Evolutionary conservation across 148 eudicot genomes (phyloP), one percentile per base, ranked within the genome.

Genomic region (Heliamphora exappendiculata): DNA sequence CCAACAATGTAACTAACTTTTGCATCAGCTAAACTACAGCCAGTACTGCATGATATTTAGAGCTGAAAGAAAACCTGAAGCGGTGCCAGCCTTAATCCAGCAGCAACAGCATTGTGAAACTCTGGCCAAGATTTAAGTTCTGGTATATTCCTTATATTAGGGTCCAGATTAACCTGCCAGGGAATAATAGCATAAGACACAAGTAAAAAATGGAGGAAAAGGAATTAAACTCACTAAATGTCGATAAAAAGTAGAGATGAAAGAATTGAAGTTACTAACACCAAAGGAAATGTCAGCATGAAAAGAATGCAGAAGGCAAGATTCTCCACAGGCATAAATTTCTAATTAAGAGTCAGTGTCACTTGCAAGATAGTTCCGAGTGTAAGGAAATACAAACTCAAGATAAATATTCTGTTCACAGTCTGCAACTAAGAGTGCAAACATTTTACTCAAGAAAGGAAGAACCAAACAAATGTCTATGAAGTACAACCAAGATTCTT

Each of bases 21-120:
- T 62, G 57, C 42, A 64, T 37, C 54, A 53, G 47, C 42, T 19
- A 13, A 65, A 41, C 19, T 20, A 64, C 44, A 34, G 64, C 7
- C 16, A 60, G 42, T n/a, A 59, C 45, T 5, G 12, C 17, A 78
- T 19, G 19, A 36, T 41, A 37, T 8, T 49, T 22, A 11, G 0
- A 73, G 59, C 44, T 4, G 44, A 70, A 29, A 63, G 73, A 50
- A 75, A 75, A 95, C 99, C 97, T 91, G 97, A 55, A 91, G 83
- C 33, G 91, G 91, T 53, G 94, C 87, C 26, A 93, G 87, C 70
- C 91, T 88, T 78, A 95, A 78, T 66, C 99, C 99, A 86, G 97
- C 91, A 67, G 99, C 97, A 78, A 95, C 99, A 76, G 99, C 97
- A 87, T 95, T 95, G 85, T 95, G 97, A 86, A 95, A 92, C 85